Base-by-base conservation (phyloP, 495 filamentous ascomycete species). In the Glonium stellatum region DNA sequence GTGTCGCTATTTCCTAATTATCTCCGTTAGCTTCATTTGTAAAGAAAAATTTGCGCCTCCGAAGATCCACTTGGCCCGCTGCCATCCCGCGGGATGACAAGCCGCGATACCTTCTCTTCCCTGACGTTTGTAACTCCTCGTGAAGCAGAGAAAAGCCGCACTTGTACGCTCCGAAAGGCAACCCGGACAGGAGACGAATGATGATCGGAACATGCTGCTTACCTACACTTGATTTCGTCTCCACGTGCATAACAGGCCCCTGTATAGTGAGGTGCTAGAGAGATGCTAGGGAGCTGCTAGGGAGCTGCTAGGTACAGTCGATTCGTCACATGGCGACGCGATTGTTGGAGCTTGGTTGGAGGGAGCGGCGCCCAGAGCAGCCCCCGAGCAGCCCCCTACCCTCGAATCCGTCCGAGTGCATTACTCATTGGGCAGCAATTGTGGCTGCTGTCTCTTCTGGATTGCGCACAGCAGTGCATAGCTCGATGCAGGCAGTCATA, bases 31-130 rank as follows among this genome's bases (percentile, higher is more conserved):
- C 23, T 31, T 51, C 23, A 51, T 13, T 13, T 13, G 39, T 15
- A 44, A 11, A 44, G 23, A 51, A 51, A 51, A 51, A 23, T 51
- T 51, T 51, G 48, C 48, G 48, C 23, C 48, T 51, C 21, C 27
- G 6, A 2, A 31, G 48, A 23, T 51, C 48, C 48, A 51, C 48
- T 51, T 23, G 21, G 48, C 27, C 6, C 31, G n/a, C 9, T 23
- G 11, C 9, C 48, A 51, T 50, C 48, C 48, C 48, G 48, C 48
- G 48, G 48, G 19, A 27, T 51, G 21, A 44, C 39, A 44, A 44
- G 39, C 4, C 39, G 39, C 18, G 39, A 44, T 18, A 44, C 13
- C 39, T 44, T 13, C 27, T 31, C 27, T 31, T 44, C 13, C 39
- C 12, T 4, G 12, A 11, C 39, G 13, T 44, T 44, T 11, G n/a